Conservation (phyloP, 2,329 filamentous ascomycete genomes). For the Hypoxylon sp. region DNA sequence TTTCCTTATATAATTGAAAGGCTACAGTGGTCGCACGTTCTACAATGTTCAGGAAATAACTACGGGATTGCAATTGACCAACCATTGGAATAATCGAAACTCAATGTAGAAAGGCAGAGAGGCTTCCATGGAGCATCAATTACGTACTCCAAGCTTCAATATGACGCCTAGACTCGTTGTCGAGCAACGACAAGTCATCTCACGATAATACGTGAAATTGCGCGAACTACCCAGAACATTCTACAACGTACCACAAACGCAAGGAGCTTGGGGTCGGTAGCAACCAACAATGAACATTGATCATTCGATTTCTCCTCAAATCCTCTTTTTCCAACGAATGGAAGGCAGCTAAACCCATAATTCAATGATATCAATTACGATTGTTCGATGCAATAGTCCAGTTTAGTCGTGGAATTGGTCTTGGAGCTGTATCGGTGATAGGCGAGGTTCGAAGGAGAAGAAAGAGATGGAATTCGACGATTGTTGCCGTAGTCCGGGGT, state of each 20-base stretch:
- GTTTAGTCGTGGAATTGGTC: background rate
- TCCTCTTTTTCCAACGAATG: constrained; percentile 8
- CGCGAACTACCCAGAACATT: constrained; percentile 53
- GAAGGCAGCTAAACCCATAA: constrained; percentile 11
- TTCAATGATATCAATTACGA: constrained; percentile 14
- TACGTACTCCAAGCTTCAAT: constrained; percentile 23
- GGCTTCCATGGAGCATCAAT: constrained; percentile 36
- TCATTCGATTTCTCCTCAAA: constrained; percentile 10
- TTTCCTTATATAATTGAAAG: constrained; percentile 53
- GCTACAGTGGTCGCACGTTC: constrained; percentile 40
- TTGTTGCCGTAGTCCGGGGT: background rate
- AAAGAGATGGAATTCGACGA: background rate
- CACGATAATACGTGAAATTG: constrained; percentile 46
- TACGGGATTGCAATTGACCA: constrained; percentile 36
- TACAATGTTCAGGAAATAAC: constrained; percentile 50
- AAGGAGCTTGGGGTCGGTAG: too few species aligned
- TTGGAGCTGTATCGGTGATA: constrained; percentile 2
- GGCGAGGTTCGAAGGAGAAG: background rate
- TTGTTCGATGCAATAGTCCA: constrained; percentile 6
- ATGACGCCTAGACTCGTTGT: constrained; percentile 34
- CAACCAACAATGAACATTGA: constrained; percentile 11
- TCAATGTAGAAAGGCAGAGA: constrained; percentile 52
- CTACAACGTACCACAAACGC: constrained; percentile 41
- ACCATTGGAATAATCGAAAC: constrained; percentile 39
- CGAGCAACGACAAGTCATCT: constrained; percentile 36